Evolutionary conservation across 2,329 filamentous ascomycete species (phyloP).

Genomic region (Diplodia mutila): DNA sequence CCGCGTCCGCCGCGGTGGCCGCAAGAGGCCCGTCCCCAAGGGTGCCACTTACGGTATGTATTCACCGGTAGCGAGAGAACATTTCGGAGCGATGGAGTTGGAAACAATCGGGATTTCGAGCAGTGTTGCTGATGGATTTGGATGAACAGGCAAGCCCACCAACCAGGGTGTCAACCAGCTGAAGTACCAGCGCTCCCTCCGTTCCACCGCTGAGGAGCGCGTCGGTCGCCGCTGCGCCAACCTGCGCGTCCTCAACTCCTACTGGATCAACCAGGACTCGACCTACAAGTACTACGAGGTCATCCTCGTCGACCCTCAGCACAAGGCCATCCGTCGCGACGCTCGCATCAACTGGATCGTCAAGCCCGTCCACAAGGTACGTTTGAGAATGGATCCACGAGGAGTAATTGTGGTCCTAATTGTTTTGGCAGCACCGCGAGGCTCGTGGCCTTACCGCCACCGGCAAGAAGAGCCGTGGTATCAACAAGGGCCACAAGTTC

Average conservation of each 20-base stretch:
- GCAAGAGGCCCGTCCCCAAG: constrained; percentile 96
- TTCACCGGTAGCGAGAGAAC: background rate
- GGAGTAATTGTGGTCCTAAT: background rate
- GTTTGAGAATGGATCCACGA: background rate
- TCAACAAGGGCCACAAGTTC: constrained; percentile 99
- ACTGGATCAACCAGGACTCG: constrained; percentile 99
- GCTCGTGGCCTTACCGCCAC: constrained; percentile 94
- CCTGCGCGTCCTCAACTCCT: constrained; percentile 98
- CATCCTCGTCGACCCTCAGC: constrained; percentile 99
- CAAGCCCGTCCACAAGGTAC: constrained; percentile 94
- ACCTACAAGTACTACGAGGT: constrained; percentile 99
- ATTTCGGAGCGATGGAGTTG: background rate
- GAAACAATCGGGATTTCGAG: background rate
- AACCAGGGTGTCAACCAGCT: constrained; percentile 99
- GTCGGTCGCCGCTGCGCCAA: constrained; percentile 99
- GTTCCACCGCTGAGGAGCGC: constrained; percentile 98
- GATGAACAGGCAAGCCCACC: constrained; percentile 89
- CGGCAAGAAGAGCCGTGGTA: constrained; percentile 99
- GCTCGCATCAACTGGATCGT: constrained; percentile 99
- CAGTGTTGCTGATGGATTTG: constrained; percentile 28
- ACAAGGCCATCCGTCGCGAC: constrained; percentile 99
- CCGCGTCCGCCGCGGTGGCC: constrained; percentile 96
- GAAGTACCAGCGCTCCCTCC: constrained; percentile 99
- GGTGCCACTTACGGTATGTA: constrained; percentile 93
- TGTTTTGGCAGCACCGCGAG: constrained; percentile 83